These are phyloP conservation scores for Gracilaria gracilis DNA, from an alignment of 23 red algal genomes.

Conservation along the genomic window DNA sequence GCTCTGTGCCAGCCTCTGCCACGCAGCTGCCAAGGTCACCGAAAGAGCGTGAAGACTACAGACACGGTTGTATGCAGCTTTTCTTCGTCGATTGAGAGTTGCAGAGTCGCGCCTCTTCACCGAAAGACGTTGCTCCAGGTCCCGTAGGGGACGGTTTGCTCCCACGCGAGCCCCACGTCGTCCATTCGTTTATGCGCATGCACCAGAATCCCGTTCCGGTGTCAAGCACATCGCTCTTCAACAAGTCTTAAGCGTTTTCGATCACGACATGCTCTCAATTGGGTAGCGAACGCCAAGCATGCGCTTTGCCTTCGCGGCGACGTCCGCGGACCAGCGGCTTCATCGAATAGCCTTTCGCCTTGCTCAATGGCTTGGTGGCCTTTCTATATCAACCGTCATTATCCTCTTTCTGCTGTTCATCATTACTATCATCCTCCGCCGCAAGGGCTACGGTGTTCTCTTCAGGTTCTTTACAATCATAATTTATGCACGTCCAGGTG, in stretches of 20 bases:
- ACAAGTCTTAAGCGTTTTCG: neutral
- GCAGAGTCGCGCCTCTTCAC: neutral
- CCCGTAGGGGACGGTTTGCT: conserved; percentile 12
- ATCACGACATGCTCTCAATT: conserved; percentile 7
- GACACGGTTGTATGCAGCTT: neutral
- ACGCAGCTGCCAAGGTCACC: neutral
- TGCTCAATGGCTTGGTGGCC: conserved; percentile 56
- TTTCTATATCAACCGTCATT: conserved; percentile 63
- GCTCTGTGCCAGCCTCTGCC: neutral
- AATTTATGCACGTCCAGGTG: conserved; percentile 55
- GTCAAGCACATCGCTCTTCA: conserved; percentile 1
- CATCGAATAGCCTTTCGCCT: conserved; percentile 23
- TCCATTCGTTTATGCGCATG: neutral
- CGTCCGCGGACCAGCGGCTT: conserved; percentile 11
- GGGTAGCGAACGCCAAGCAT: conserved; percentile 1
- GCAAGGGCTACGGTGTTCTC: conserved; percentile 70
- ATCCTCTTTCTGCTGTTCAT: conserved; percentile 49
- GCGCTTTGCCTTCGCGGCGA: conserved; percentile 32
- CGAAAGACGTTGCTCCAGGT: neutral
- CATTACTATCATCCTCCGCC: conserved; percentile 57
- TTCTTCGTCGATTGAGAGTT: neutral
- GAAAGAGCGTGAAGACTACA: neutral
- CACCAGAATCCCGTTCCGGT: neutral
- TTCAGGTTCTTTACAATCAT: conserved; percentile 53
- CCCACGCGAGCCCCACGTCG: neutral